Base-by-base conservation (phyloP, 2,329 filamentous ascomycete species). In the Aureobasidium leucospermi region DNA sequence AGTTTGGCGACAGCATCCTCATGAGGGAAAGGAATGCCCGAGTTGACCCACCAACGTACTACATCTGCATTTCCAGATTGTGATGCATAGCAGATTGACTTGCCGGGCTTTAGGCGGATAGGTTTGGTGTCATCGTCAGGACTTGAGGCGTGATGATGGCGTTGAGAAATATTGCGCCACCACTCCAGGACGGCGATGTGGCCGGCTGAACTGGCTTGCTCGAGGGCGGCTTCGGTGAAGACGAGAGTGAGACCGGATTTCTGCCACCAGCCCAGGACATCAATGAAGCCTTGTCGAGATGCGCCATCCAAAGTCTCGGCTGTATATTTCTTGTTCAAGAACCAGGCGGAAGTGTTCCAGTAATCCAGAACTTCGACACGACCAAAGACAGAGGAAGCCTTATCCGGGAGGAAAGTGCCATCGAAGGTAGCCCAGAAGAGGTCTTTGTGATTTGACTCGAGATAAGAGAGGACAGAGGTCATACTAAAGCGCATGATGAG, bases 191-290 rank as follows among this genome's bases (percentile, higher is more conserved):
- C 90, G 6, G 85, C 77, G n/a, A 96, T 79, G 64, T 94, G 88
- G 7, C 92, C 91, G 67, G 90, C 87, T 3, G 86, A 86, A 61
- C 88, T 93, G 32, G 93, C 92, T 67, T 92, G 88, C 73, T 96
- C 93, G 16, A 97, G 81, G 0, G 93, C 90, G 5, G 85, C 81
- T 70, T 96, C 90, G 10, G 89, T 96, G 73, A 94, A 96, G 65
- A 89, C 87, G 19, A 96, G 79, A 2, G 86, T 84, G 1, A 96
- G 79, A 0, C 88, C 88, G 0, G 87, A 90, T 23, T 87, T 81
- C 70, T 88, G 88, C 93, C 93, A 97, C 89, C 90, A 96, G 67
- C 96, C 89, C 1, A 97, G 80, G 0, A 96, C 86, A 64, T 89
- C 84, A 13, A 95, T 82, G 66, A 91, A 94, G 4, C 93, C 92